Evolutionary conservation across 2,329 filamentous ascomycete species (phyloP).

Genomic region (Fusarium marasasianum): DNA sequence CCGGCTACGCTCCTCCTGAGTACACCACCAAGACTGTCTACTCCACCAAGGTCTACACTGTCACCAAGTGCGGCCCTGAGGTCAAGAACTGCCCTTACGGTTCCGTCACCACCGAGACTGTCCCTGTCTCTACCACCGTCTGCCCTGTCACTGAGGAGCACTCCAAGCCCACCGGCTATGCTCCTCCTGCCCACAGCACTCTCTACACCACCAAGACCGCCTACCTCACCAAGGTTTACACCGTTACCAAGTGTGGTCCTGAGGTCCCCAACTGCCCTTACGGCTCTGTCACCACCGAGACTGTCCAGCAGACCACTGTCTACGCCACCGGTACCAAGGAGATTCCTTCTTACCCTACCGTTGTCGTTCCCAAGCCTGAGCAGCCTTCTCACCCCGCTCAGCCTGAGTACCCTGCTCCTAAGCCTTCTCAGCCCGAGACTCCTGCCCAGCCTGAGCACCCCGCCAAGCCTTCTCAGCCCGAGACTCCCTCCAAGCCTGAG

Average conservation of each 20-base stretch:
- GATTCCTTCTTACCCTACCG: conserved; percentile 34
- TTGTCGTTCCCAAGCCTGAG: conserved; percentile 23
- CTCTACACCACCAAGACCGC: conserved; percentile 46
- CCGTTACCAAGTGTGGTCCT: conserved; percentile 46
- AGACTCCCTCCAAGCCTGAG: conserved; percentile 12
- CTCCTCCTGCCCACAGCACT: conserved; percentile 33
- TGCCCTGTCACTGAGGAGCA: conserved; percentile 22
- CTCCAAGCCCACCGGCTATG: conserved; percentile 26
- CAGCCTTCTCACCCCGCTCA: conserved; percentile 4
- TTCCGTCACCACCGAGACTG: conserved; percentile 39
- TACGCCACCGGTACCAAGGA: conserved; percentile 25
- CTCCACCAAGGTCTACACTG: conserved; percentile 46
- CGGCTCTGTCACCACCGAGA: conserved; percentile 44
- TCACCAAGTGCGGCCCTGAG: conserved; percentile 44
- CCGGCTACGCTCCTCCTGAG: conserved; percentile 47
- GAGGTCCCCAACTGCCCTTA: conserved; percentile 45
- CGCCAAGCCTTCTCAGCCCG: conserved; percentile 14
- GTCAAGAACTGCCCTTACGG: conserved; percentile 45
- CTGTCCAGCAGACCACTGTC: conserved; percentile 16
- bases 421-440: conserved; percentile 2
- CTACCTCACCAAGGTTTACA: conserved; percentile 47
- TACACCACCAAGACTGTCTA: conserved; percentile 39
- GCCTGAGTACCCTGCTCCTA: conserved; percentile 8
- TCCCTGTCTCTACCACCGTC: conserved; percentile 5
- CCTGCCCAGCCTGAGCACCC: conserved; percentile 12